Conservation (phyloP, 2,329 filamentous ascomycete genomes). For the Ceratocystis harringtonii region DNA sequence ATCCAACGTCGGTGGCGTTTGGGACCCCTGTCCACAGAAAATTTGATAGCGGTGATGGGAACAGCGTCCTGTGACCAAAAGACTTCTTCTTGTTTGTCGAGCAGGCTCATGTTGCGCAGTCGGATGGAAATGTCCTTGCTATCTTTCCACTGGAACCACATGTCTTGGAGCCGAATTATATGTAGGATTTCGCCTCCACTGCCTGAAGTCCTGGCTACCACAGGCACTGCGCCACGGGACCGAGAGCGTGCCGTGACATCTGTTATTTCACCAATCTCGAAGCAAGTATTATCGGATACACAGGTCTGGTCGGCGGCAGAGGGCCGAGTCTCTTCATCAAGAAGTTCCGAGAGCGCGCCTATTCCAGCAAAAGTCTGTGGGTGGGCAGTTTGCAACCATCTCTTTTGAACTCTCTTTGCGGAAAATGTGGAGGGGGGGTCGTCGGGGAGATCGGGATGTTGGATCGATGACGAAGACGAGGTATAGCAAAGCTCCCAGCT, state of each 20-base stretch:
- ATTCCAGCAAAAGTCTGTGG: conserved; percentile 35
- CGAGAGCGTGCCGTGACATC: conserved; percentile 24
- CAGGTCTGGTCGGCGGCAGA: conserved; percentile 12
- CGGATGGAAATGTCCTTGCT: conserved; percentile 33
- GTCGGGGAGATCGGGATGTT: background rate
- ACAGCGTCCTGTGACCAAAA: conserved; percentile 40
- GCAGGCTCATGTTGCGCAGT: conserved; percentile 30
- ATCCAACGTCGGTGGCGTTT: conserved; percentile 33
- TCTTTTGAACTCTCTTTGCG: conserved; percentile 25
- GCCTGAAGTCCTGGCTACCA: conserved; percentile 39
- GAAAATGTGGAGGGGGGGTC: background rate
- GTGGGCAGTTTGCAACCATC: conserved; percentile 37
- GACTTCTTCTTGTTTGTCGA: conserved; percentile 32
- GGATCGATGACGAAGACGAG: background rate
- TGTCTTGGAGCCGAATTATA: conserved; percentile 35
- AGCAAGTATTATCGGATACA: conserved; percentile 20
- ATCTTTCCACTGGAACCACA: conserved; percentile 40
- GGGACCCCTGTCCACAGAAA: conserved; percentile 27
- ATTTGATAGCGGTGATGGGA: conserved; percentile 38
- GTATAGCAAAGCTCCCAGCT: conserved; percentile 17
- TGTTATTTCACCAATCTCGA: conserved; percentile 42
- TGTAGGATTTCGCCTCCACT: conserved; percentile 43
- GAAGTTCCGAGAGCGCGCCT: conserved; percentile 22
- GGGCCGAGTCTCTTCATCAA: conserved; percentile 25
- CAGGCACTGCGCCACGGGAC: conserved; percentile 20